Percentiles rank a stretch among this genome's conserved stretches.
phyloP scores from a whole-genome alignment of 768 basidiomycete genomes.

The Naganishia friedmannii region DNA sequence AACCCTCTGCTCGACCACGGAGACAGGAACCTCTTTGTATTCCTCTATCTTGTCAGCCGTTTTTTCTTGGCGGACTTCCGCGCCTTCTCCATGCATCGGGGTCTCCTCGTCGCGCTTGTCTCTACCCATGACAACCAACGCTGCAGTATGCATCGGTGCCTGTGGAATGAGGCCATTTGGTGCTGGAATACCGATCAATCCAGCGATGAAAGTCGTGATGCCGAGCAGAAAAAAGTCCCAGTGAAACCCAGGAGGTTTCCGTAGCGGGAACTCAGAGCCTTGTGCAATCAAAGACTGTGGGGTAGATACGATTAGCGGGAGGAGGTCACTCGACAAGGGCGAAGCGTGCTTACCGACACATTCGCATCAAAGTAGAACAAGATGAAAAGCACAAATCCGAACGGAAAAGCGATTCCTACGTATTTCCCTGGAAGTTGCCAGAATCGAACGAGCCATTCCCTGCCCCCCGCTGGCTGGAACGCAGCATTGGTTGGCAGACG shows the following conservation, averaged over 20 bases:
- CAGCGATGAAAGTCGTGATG: constrained; percentile 81
- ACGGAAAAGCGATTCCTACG: constrained; percentile 84
- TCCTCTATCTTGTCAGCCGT: constrained; percentile 25
- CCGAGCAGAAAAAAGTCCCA: constrained; percentile 87
- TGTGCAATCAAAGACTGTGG: constrained; percentile 86
- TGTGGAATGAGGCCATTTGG: constrained; percentile 56
- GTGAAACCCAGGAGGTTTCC: constrained; percentile 70
- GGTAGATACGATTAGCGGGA: too few species aligned
- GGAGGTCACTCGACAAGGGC: constrained; percentile 29
- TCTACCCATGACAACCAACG: constrained; percentile 67
- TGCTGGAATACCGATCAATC: constrained; percentile 56
- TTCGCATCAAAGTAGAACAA: constrained; percentile 95
- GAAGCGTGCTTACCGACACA: constrained; percentile 65
- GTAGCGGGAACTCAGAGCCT: constrained; percentile 78
- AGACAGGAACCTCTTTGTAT: constrained; percentile 53
- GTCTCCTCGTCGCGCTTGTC: constrained; percentile 28
- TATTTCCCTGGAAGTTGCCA: constrained; percentile 85
- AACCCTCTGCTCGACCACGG: constrained; percentile 87
- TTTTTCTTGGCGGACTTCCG: constrained; percentile 11
- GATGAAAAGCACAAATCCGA: constrained; percentile 82
- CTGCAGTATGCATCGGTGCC: constrained; percentile 87
- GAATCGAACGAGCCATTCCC: constrained; percentile 80
- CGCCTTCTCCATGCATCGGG: constrained; percentile 30
- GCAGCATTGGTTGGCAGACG: constrained; percentile 69
- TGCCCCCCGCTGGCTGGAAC: constrained; percentile 66